Conservation (phyloP, 2,329 filamentous ascomycete species). For the Magnaporthiopsis rhizophila region DNA sequence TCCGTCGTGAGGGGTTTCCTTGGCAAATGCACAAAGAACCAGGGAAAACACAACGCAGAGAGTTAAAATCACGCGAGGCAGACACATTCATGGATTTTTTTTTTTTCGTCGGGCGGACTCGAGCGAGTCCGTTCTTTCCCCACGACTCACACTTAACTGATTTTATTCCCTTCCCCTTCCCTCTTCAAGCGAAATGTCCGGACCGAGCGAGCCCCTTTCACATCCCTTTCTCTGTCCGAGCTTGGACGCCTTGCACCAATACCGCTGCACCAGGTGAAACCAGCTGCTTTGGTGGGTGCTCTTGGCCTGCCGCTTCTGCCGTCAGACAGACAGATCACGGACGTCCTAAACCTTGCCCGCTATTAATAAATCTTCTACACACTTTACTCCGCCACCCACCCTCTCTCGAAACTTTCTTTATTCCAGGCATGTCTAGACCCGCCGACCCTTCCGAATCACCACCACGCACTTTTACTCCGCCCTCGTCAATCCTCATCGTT, state of each 20-base stretch:
- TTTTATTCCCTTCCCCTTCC: neutral
- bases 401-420: neutral
- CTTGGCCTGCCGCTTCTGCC: neutral
- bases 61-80: neutral
- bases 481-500: constrained; percentile 54
- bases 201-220: neutral
- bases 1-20: neutral
- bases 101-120: neutral
- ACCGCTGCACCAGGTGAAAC: neutral
- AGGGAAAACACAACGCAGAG: neutral
- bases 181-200: neutral
- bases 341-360: neutral
- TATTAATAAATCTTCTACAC: neutral
- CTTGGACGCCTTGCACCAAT: neutral
- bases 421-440: constrained; percentile 2
- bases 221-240: neutral
- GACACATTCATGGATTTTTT: neutral
- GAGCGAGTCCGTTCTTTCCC: neutral
- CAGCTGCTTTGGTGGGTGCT: neutral
- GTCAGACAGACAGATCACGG: neutral
- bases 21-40: neutral
- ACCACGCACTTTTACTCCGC: constrained; percentile 19
- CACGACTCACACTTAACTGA: neutral
- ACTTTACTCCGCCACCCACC: neutral
- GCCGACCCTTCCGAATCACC: constrained; percentile 10